Percentiles rank a stretch among this genome's conserved stretches.
phyloP scores from a whole-genome alignment of 1,284 basidiomycete species.

The Pholiota adiposa region DNA sequence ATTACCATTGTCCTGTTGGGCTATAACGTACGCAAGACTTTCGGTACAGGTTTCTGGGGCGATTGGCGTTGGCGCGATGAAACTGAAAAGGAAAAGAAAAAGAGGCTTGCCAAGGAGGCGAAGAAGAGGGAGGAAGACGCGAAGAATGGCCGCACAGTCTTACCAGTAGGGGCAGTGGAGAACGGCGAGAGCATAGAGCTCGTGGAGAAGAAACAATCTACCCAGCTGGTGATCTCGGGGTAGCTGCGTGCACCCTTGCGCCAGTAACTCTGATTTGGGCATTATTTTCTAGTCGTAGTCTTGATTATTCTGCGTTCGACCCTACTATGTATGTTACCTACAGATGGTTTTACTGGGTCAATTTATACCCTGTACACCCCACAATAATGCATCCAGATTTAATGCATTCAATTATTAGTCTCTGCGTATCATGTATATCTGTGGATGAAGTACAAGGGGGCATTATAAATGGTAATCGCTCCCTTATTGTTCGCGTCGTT shows the following conservation, averaged over 20 bases:
- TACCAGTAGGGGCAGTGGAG: background rate
- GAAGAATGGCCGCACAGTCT: background rate
- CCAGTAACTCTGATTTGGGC: background rate
- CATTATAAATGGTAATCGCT: too few relatives aligned
- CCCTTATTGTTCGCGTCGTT: background rate
- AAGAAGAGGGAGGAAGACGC: background rate
- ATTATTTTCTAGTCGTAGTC: background rate
- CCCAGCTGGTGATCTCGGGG: background rate
- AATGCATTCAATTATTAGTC: too few relatives aligned
- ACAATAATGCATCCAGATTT: too few relatives aligned
- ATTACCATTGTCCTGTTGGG: slow-evolving; percentile 34
- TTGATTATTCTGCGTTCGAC: background rate
- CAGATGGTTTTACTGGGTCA: too few relatives aligned
- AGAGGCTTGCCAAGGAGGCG: slow-evolving; percentile 22
- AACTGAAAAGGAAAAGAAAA: background rate
- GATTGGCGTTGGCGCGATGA: background rate
- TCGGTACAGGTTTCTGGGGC: slow-evolving; percentile 37
- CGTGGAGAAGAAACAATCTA: background rate
- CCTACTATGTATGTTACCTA: background rate
- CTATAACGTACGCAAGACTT: slow-evolving; percentile 40
- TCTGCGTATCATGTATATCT: too few relatives aligned
- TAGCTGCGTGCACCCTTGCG: background rate
- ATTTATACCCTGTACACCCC: too few relatives aligned
- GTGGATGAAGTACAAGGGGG: too few relatives aligned
- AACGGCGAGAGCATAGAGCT: background rate